Evolutionary conservation across 495 filamentous ascomycete genomes (phyloP).

Genomic region (Aspergillus homomorphus): DNA sequence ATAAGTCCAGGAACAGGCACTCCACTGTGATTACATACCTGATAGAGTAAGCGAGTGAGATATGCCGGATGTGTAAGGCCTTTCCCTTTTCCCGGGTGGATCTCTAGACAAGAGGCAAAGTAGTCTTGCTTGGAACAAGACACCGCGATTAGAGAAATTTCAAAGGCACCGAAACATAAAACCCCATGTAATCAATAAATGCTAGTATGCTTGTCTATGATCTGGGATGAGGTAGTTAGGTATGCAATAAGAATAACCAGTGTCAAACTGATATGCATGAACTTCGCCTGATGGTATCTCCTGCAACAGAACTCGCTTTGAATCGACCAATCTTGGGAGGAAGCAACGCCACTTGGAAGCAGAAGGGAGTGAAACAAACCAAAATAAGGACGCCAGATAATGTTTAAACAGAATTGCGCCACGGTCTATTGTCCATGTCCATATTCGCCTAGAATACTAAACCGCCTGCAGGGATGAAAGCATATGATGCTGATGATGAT

Average conservation of each 20-base stretch:
- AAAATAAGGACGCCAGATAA: not conserved
- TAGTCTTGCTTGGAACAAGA: no score
- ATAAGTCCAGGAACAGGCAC: no score
- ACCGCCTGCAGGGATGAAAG: not conserved
- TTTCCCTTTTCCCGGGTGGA: no score
- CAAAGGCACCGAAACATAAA: no score
- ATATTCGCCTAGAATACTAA: not conserved
- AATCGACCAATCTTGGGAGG: not conserved
- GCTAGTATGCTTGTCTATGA: not conserved
- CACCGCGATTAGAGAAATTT: no score
- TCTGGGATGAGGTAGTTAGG: not conserved
- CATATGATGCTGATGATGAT: not conserved
- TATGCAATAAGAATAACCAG: not conserved
- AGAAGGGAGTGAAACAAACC: not conserved
- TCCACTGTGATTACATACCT: no score
- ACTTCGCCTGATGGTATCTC: not conserved
- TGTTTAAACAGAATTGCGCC: not conserved
- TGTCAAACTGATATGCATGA: not conserved
- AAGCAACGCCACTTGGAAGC: not conserved
- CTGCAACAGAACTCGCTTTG: not conserved
- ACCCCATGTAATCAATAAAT: not conserved
- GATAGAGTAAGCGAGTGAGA: no score
- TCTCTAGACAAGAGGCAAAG: no score
- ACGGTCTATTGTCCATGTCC: not conserved
- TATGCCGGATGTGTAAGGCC: no score